Base-by-base conservation (phyloP, 1,284 basidiomycete genomes). In the Thecaphora thlaspeos region DNA sequence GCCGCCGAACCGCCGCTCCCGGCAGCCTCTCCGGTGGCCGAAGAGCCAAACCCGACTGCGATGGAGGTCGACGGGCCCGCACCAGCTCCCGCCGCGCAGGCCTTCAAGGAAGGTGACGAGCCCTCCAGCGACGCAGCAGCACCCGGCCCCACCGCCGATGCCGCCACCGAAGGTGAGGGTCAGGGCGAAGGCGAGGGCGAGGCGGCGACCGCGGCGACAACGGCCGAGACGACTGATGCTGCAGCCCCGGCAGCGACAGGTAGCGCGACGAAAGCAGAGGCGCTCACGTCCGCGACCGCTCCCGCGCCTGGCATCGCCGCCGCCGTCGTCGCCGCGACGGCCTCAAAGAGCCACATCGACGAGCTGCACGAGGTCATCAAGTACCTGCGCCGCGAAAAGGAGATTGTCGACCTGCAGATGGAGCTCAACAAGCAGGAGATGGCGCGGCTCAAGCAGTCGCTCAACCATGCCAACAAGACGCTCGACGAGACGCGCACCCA, bases 341-440 rank as follows among this genome's bases (percentile, higher is more conserved):
- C 61, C 43, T 56, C 55, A 51, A 57, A 64, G 44, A 51, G 61
- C 4, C 59, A 55, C 10, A 45, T 52, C 19, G 68, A 71, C 4
- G 71, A 75, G 53, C 80, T 93, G 17, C 87, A 87, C 40, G 85
- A 87, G 32, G 87, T 94, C 18, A 87, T 93, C 42, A 82, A 86
- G 1, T 91, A 89, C 78, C 80, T 93, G 30, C 85, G 90, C 24
- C 88, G 88, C 69, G 90, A 93, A 80, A 91, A 92, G 79, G 89
- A 92, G 74, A 89, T 92, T 50, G 87, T 89, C 38, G 90, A 92
- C 61, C 82, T 92, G 34, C 89, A 93, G 69, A 82, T 90, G 40
- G 88, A 92, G 70, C 83, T 93, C 47, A 84, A 85, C 80, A 90
- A 89, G 79, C 88, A 91, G 74, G 90, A 93, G 79, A 88, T 83